Evolutionary conservation across 1,284 basidiomycete species (phyloP).

Genomic region (Fistulina hepatica): DNA sequence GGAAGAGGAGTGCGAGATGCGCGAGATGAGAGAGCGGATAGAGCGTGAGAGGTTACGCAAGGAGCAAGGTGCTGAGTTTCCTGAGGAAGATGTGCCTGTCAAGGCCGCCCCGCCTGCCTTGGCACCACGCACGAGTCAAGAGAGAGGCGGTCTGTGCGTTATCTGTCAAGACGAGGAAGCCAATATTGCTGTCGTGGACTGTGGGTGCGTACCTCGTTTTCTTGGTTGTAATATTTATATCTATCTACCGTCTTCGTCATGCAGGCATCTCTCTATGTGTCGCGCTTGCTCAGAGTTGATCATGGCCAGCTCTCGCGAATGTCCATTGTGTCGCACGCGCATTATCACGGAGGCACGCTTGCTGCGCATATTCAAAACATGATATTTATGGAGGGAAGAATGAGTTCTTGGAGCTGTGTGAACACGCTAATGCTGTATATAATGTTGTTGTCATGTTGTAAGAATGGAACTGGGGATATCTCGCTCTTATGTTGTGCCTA

Average conservation of each 20-base stretch:
- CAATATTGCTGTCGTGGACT: conserved; percentile 85
- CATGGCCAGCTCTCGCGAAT: conserved; percentile 71
- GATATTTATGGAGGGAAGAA: too few relatives aligned
- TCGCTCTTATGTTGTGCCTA: too few relatives aligned
- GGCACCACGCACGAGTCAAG: conserved; percentile 25
- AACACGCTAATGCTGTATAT: too few relatives aligned
- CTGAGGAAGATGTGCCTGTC: conserved; percentile 11
- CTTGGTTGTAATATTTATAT: neutral
- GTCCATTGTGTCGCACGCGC: conserved; percentile 76
- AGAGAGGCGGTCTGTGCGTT: conserved; percentile 71
- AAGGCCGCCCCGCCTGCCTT: neutral
- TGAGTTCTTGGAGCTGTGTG: too few relatives aligned
- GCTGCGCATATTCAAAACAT: conserved; percentile 71
- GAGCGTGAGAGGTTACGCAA: conserved; percentile 11
- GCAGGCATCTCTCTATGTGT: conserved; percentile 75
- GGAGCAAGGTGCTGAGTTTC: conserved; percentile 7
- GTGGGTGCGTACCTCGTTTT: conserved; percentile 50
- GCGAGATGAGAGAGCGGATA: conserved; percentile 12
- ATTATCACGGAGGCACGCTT: conserved; percentile 75
- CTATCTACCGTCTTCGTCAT: conserved; percentile 2
- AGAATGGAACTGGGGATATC: too few relatives aligned
- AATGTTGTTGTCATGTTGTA: too few relatives aligned
- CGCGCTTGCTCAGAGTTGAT: conserved; percentile 74
- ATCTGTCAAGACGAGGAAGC: conserved; percentile 88
- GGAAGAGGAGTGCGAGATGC: conserved; percentile 3